Base-by-base conservation (phyloP, 2,329 filamentous ascomycete species). In the Paecilomyces variotii region DNA sequence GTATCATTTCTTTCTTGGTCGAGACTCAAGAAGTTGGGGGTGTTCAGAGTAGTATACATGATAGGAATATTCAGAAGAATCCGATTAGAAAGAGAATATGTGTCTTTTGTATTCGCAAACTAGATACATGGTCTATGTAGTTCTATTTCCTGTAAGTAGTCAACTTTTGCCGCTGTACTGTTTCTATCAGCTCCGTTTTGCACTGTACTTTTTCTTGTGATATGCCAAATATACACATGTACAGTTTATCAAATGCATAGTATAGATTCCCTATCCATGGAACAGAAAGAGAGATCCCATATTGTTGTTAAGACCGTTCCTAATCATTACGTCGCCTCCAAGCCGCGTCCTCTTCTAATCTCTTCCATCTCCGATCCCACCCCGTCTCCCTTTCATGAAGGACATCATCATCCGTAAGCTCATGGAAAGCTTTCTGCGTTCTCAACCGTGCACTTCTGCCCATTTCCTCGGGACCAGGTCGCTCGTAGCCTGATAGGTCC, bases 401-500 rank as follows among this genome's bases (percentile, higher is more conserved):
- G 12, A 57, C 27, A 60, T 70, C 64, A 4, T 63, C 61, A 6
- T 60, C 54, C 3, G 58, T 60, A 12, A 70, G 52, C 19, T 60
- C 59, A 59, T 60, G 64, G 32, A 72, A 71, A 0, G 67, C 63
- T 59, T 69, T 64, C 62, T 77, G 74, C 26, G 63, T 68, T 58
- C 74, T 69, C 56, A 76, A 56, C 57, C 68, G 72, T 7, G 72
- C 69, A 3, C 69, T 69, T 14, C 64, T 67, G 9, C 65, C 69
- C 25, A 64, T 63, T 54, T 73, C 68, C 55, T 68, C 68, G 1
- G 64, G 62, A 45, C 72, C 66, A 1, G 76, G 76, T 4, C 77
- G 71, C 59, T 79, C 77, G 61, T 79, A 78, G 3, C 76, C 76
- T 4, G 75, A 74, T 53, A 79, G 61, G 25, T 72, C 70, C 25